Evolutionary conservation across 2,329 filamentous ascomycete genomes (phyloP).

Genomic region (Cercospora citrullina): DNA sequence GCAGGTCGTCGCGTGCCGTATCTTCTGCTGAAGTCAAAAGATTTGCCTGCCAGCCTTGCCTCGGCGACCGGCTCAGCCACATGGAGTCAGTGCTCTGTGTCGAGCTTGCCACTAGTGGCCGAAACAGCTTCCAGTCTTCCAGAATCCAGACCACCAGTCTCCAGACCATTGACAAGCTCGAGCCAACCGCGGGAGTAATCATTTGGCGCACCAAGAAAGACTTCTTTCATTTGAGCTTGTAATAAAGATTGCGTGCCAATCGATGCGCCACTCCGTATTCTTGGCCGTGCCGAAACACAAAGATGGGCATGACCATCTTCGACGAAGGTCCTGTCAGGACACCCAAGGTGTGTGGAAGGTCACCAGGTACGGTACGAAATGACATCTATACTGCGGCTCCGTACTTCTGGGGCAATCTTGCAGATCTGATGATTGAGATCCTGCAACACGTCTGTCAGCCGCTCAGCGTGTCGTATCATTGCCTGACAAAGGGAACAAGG

Average conservation of each 20-base stretch:
- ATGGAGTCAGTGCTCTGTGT: neutral
- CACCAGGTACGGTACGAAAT: neutral
- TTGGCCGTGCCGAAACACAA: neutral
- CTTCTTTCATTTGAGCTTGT: neutral
- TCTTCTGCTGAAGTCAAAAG: neutral
- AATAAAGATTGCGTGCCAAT: neutral
- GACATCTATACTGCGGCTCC: neutral
- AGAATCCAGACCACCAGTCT: too few species aligned
- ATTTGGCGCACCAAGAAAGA: neutral
- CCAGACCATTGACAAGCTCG: neutral
- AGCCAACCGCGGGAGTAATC: neutral
- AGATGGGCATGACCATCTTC: neutral
- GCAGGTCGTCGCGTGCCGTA: neutral
- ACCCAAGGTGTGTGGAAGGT: neutral
- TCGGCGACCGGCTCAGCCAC: neutral
- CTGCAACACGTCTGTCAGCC: neutral
- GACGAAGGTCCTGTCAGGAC: neutral
- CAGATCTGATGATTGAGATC: neutral
- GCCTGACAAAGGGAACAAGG: conserved; percentile 6
- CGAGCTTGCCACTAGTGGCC: neutral
- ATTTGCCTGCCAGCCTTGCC: neutral
- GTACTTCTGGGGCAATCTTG: neutral
- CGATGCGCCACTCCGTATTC: neutral
- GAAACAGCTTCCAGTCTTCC: neutral
- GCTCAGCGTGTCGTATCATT: neutral